Conservation (phyloP, 140 eudicot genomes). For the Oenanthe javanica region DNA sequence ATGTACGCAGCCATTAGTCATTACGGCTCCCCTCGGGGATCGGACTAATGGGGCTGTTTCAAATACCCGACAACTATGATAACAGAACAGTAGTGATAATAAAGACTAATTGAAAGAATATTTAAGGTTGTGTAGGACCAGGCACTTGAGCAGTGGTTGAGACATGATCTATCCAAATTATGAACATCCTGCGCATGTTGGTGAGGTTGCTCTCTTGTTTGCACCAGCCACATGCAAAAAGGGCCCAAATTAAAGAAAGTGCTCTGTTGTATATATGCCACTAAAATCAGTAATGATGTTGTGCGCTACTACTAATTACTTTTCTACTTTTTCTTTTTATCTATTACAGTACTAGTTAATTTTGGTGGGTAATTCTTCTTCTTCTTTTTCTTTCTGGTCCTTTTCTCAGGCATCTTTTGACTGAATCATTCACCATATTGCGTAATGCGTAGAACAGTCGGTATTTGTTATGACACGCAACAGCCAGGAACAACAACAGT, state of each 20-base stretch:
- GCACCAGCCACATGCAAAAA: slow-evolving; percentile 8
- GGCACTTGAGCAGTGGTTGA: background rate
- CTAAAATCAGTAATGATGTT: background rate
- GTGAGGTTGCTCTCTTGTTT: slow-evolving; percentile 7
- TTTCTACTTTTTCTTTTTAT: background rate
- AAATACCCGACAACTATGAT: background rate
- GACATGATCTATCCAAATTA: background rate
- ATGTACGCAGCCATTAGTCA: background rate
- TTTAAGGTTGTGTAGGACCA: background rate
- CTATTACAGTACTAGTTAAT: background rate
- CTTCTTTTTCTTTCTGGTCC: background rate
- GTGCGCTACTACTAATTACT: background rate
- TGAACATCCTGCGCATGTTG: background rate
- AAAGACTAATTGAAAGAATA: background rate
- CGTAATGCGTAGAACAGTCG: background rate
- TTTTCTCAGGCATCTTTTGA: slow-evolving; percentile 6
- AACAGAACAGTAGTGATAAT: background rate
- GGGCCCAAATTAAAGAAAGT: background rate
- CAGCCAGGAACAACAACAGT: background rate
- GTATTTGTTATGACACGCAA: background rate
- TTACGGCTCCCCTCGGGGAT: background rate
- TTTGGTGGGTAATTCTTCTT: background rate
- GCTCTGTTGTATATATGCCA: background rate
- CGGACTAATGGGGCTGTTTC: background rate
- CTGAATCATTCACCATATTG: background rate